Conservation (phyloP, 164 flowering plant species). For the Aristolochia contorta region DNA sequence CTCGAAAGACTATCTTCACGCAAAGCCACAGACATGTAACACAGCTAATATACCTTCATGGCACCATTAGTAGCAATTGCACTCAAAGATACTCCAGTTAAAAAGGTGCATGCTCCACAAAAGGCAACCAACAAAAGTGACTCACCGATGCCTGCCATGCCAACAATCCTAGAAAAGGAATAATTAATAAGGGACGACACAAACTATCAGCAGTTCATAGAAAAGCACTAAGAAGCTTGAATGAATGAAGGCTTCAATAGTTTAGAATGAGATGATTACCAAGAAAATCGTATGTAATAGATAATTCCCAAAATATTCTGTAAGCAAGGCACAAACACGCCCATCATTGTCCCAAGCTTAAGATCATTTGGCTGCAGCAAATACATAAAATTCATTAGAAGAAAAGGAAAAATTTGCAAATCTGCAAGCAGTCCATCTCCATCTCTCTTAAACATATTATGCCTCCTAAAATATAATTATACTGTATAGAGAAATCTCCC, state of each 20-base stretch:
- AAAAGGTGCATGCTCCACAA: constrained; percentile 90
- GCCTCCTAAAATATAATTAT: too few relatives aligned
- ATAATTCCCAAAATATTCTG: constrained; percentile 97
- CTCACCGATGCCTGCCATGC: constrained; percentile 96
- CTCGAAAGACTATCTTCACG: too few relatives aligned
- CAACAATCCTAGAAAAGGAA: constrained; percentile 72
- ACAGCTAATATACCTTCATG: constrained; percentile 69
- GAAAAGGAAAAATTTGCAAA: background rate
- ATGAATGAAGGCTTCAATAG: background rate
- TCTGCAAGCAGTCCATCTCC: too few relatives aligned
- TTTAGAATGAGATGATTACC: constrained; percentile 36
- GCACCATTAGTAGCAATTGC: constrained; percentile 99
- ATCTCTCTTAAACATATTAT: too few relatives aligned
- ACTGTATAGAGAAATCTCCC: too few relatives aligned
- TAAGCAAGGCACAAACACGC: constrained; percentile 95
- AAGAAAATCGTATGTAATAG: constrained; percentile 92
- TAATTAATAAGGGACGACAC: constrained; percentile 2
- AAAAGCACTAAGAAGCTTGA: background rate
- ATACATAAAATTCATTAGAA: constrained; percentile 4
- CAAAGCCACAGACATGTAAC: background rate
- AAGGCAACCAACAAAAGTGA: constrained; percentile 82
- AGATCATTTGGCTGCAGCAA: constrained; percentile 44
- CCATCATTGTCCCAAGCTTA: constrained; percentile 93
- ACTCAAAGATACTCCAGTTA: constrained; percentile 87
- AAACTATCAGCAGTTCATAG: background rate